These are phyloP conservation scores for Starmerella stigmatis DNA, from an alignment of 805 yeast species.

Conservation along the genomic window DNA sequence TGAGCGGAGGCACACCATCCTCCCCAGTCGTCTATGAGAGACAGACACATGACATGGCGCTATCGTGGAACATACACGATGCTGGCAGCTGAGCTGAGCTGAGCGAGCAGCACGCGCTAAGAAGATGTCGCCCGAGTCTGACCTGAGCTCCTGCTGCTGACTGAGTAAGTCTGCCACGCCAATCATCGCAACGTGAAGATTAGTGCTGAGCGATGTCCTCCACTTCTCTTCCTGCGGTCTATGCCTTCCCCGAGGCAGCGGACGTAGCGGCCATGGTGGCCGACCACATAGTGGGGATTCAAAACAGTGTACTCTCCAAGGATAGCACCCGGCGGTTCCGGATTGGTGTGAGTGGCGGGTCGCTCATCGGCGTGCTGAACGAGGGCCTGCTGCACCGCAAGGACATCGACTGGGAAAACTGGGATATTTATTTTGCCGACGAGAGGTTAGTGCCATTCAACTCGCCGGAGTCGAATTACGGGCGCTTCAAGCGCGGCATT, in stretches of 20 bases:
- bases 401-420: conserved; percentile 78
- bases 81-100: too few species aligned
- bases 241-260: conserved; percentile 79
- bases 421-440: conserved; percentile 96
- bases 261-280: conserved; percentile 97
- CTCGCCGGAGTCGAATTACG: conserved; percentile 75
- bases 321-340: conserved; percentile 53
- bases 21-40: too few species aligned
- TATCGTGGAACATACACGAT: too few species aligned
- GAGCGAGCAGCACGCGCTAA: too few species aligned
- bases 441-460: conserved; percentile 87
- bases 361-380: conserved; percentile 71
- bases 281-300: conserved; percentile 83
- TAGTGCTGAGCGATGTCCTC: conserved; percentile 12
- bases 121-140: too few species aligned
- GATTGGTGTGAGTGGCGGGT: conserved; percentile 89
- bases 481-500: conserved; percentile 72
- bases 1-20: too few species aligned
- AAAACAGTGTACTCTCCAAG: conserved; percentile 49
- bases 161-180: conserved; percentile 1
- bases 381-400: conserved; percentile 72
- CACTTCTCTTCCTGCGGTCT: conserved; percentile 53
- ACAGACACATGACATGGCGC: too few species aligned
- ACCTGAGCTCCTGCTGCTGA: conserved; percentile 3
- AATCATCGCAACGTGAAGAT: conserved; percentile 3